Evolutionary conservation across 2,329 filamentous ascomycete genomes (phyloP), one percentile per base, ranked within the genome.

Genomic region (Fusarium sp.): DNA sequence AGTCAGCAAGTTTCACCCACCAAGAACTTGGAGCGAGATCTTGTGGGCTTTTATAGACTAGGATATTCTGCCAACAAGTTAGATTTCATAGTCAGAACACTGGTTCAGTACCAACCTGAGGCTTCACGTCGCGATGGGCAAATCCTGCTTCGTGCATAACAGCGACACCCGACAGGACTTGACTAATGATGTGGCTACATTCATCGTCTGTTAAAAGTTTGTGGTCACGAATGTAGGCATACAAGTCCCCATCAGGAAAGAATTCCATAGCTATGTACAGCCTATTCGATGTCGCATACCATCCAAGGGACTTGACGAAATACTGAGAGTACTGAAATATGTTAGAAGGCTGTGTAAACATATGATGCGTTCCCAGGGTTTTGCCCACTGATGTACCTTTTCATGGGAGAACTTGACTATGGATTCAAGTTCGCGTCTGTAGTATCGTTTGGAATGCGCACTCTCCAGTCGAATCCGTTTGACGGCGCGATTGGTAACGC

Each of bases 1-100:
- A 63, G 11, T 59, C 61, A 10, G 42, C 52, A 5, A 63, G 44
- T 22, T 63, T 63, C 1, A 63, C 52, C 61, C 61, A 63, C 61
- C 61, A 63, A 1, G 52, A 36, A 18, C 15, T 14, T 5, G 45
- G 28, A 1, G 2, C 4, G 20, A n/a, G 7, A 17, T 8, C 5
- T 3, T 36, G n/a, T 10, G 61, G 61, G 14, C 18, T 14, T 6
- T 24, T 34, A 1, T 42, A 14, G 10, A 63, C n/a, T 1, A 63
- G 11, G 8, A 63, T 36, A 1, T 63, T 63, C 61, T 63, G 3
- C 8, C 1, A 8, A 3, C 11, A 22, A 5, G 51, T 62, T n/a
- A 62, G 50, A 26, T 28, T 0, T 5, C 30, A n/a, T 14, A 10
- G 8, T 22, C 9, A 12, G 26, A 12, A 13, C 4, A 6, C 4